Percentiles rank a stretch among this genome's conserved stretches.
Evolutionary conservation across 2,329 filamentous ascomycete genomes (phyloP).

Genomic region (Cadophora gregata): DNA sequence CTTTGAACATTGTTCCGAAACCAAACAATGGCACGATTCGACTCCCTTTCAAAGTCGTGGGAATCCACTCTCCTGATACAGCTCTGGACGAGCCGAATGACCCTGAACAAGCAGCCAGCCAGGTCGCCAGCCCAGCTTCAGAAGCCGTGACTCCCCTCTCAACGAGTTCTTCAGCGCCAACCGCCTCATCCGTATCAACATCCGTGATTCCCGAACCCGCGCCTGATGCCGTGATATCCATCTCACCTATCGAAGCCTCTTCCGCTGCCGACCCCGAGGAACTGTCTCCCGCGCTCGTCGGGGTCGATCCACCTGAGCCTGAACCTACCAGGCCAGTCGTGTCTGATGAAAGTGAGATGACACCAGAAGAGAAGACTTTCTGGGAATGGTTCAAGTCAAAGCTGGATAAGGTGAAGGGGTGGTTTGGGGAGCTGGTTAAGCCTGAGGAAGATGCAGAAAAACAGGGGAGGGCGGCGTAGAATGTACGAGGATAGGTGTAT

Average conservation of each 20-base stretch:
- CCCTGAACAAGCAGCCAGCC: conserved; percentile 45
- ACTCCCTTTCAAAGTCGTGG: conserved; percentile 61
- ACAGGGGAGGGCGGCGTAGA: neutral
- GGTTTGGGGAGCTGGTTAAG: conserved; percentile 31
- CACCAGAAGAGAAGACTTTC: conserved; percentile 45
- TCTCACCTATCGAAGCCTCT: conserved; percentile 41
- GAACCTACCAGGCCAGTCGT: conserved; percentile 36
- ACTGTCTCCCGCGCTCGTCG: conserved; percentile 38
- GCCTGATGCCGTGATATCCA: conserved; percentile 35
- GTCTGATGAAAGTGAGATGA: conserved; percentile 35
- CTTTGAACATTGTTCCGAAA: conserved; percentile 72
- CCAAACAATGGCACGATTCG: conserved; percentile 89
- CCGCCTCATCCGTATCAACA: neutral
- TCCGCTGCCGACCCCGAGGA: conserved; percentile 39
- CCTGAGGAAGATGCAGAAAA: conserved; percentile 11
- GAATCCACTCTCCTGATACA: conserved; percentile 57
- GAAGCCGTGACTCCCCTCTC: neutral
- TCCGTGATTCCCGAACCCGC: conserved; percentile 24
- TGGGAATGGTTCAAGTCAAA: conserved; percentile 61
- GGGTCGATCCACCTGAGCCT: conserved; percentile 39
- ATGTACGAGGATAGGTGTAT: neutral
- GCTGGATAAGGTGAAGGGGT: conserved; percentile 48
- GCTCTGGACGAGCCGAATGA: conserved; percentile 59
- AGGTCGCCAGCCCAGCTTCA: conserved; percentile 11
- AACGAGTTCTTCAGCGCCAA: conserved; percentile 25